These are phyloP conservation scores for Venturia oleaginea DNA, from an alignment of 2,329 filamentous ascomycete genomes.

Conservation along the genomic window DNA sequence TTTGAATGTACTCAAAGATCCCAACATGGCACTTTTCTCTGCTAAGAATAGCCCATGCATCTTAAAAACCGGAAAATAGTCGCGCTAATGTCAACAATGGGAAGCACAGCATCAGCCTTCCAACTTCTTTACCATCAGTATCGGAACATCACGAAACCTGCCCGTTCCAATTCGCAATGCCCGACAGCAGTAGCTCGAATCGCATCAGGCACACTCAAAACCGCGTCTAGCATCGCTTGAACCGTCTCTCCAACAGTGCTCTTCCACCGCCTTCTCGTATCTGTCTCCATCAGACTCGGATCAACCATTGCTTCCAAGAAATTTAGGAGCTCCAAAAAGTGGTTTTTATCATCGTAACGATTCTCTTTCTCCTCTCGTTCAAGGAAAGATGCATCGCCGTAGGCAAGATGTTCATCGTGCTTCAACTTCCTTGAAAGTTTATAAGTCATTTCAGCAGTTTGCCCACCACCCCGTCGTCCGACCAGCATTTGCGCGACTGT, in stretches of 20 bases:
- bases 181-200: conserved; percentile 21
- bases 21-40: no score
- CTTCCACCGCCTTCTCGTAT: conserved; percentile 25
- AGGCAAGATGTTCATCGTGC: background rate
- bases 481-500: conserved; percentile 25
- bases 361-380: background rate
- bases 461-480: conserved; percentile 12
- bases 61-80: no score
- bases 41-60: no score
- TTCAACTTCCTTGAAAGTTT: background rate
- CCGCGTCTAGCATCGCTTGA: conserved; percentile 30
- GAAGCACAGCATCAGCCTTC: no score
- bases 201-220: conserved; percentile 23
- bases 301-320: conserved; percentile 25
- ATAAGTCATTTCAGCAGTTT: conserved; percentile 13
- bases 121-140: conserved; percentile 25
- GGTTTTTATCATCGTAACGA: conserved; percentile 20
- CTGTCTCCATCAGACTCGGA: conserved; percentile 20
- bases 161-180: conserved; percentile 27
- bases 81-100: no score
- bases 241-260: conserved; percentile 22
- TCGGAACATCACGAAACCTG: conserved; percentile 30
- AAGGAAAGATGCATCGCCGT: background rate
- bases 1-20: no score
- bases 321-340: conserved; percentile 28